Base-by-base conservation (phyloP, 225 moss, liverwort and hornwort genomes). In the Thuidium tamariscinum region DNA sequence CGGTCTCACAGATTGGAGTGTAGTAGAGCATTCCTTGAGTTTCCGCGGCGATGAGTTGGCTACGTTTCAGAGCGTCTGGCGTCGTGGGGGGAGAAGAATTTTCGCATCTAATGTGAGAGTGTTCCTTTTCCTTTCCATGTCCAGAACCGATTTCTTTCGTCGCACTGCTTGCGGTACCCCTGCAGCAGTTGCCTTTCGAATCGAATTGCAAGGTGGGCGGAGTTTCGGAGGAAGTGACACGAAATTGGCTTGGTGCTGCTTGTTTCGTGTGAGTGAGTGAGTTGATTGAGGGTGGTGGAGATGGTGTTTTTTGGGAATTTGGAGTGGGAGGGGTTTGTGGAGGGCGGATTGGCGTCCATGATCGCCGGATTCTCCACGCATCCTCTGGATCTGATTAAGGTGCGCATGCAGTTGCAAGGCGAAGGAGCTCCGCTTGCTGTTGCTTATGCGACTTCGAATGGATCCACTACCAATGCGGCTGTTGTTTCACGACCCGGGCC, bases 381-480 rank as follows among this genome's bases (percentile, higher is more conserved):
- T 74, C 97, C 97, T 6, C 81, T 97, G 74, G 95, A 90, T 83
- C 86, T 97, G 69, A 93, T 97, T 73, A 97, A 97, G 84, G 95
- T 97, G 71, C 95, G 97, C 5, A 95, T 97, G 95, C 97, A 97
- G 91, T 90, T 97, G 80, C 97, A 95, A 92, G 97, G 97, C 29
- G 92, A 90, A 81, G 90, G 82, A 78, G 65, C 88, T 20, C 4
- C 85, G 20, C 77, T 90, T n/a, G 84, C 84, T 20, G 62, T 92
- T 9, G 87, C 89, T 17, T 82, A 77, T 63, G 90, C 90, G 34
- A n/a, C 25, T 15, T 9, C 70, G 9, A 79, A 80, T 22, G 91
- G 86, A 51, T 54, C 62, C 29, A 25, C 62, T 37, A 16, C 80
- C 46, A 71, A 21, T 87, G 87, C 79, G 70, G 30, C 80, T 16